Evolutionary conservation across 345 rosid genomes (phyloP), one percentile per base, ranked within the genome.

Genomic region (Sisymbrium altissimum): DNA sequence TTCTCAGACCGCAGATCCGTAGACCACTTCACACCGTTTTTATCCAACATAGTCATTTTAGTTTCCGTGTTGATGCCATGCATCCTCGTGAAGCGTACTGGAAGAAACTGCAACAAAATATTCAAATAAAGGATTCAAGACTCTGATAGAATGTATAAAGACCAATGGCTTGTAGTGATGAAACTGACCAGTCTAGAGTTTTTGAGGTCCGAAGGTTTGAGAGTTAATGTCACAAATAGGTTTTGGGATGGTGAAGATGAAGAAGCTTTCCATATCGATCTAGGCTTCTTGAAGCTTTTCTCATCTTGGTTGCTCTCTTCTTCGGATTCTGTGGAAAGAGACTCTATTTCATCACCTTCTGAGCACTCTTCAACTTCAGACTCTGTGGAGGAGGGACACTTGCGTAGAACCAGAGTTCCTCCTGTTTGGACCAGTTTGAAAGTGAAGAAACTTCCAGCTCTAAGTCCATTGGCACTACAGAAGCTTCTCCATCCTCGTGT

Each of bases 11-110:
- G 66, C 32, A 57, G 43, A 11, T 6, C 19, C 4, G 58, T 59
- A 17, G 41, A n/a, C 78, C 78, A 74, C 17, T 57, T 58, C 50
- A 27, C 58, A 45, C 72, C 72, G 0, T 66, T 10, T 74, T 74
- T 57, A 38, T 74, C 72, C 66, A 74, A 17, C 72, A 74, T 1
- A 35, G 15, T 19, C 59, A 74, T 57, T 30, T 66, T 36, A 54
- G 66, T 65, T 25, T 38, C 52, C 48, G 5, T 18, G 0, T 13
- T 58, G 58, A 74, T 74, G 7, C 9, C 35, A 66, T 74, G 53
- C 7, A 13, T 3, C 43, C 44, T 48, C 0, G 72, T 48, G 60
- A 66, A 74, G 15, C 9, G 41, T 46, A 13, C 0, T 1, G 66
- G 78, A 56, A 74, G 43, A 57, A n/a, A 44, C 78, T 74, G 60